Percentiles rank a stretch among this genome's conserved stretches.
Evolutionary conservation across 208 protist genomes (phyloP).

Genomic region (Endotrypanum monterogeii): DNA sequence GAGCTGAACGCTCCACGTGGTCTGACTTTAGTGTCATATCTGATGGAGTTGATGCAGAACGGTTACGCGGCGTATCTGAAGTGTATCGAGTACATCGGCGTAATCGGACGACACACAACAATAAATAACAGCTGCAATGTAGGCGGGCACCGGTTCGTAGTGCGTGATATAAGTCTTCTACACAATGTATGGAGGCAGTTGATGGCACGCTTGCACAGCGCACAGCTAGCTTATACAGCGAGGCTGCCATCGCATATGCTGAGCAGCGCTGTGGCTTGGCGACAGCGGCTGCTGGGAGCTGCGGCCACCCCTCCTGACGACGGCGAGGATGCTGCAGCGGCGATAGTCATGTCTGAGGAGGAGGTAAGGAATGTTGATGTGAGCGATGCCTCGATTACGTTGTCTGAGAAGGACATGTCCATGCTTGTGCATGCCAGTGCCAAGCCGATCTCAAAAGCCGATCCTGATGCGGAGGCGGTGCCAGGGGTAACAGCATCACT

Average conservation of each 20-base stretch:
- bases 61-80: constrained; percentile 34
- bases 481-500: neutral
- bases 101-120: neutral
- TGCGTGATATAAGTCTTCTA: constrained; percentile 19
- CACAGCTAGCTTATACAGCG: constrained; percentile 21
- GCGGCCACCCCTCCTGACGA: neutral
- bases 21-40: constrained; percentile 29
- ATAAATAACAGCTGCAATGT: constrained; percentile 9
- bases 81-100: constrained; percentile 20
- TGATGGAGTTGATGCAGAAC: constrained; percentile 38
- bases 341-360: neutral
- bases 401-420: constrained; percentile 13
- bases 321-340: neutral
- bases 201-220: constrained; percentile 20
- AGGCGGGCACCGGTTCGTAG: constrained; percentile 21
- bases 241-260: constrained; percentile 27
- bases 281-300: constrained; percentile 7
- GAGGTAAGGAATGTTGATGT: neutral
- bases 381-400: constrained; percentile 11
- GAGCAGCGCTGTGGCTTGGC: constrained; percentile 21
- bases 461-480: neutral
- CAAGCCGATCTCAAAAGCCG: constrained; percentile 15
- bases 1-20: constrained; percentile 21
- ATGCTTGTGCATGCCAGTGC: constrained; percentile 17
- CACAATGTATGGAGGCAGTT: constrained; percentile 29